Base-by-base conservation (phyloP, 2,329 filamentous ascomycete species). In the Diaporthe caulivora region DNA sequence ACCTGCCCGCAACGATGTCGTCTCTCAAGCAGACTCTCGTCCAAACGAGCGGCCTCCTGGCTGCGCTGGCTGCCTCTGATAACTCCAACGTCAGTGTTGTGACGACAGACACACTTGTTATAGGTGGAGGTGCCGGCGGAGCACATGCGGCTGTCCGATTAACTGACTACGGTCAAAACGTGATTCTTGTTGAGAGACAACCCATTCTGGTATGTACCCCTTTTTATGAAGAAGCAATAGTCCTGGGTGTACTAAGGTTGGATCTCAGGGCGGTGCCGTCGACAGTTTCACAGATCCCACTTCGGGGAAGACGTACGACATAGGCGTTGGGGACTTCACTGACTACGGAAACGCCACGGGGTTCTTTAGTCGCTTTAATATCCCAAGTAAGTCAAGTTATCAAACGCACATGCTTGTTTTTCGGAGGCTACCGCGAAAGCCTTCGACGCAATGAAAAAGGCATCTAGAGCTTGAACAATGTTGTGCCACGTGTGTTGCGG, bases 101-200 rank as follows among this genome's bases (percentile, higher is more conserved):
- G 26, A 58, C 42, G 8, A 70, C 67, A 4, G 67, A 70, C 44
- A 57, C 42, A n/a, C 40, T 69, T 42, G 31, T 72, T 31, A 55
- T 72, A 10, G 71, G 71, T n/a, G 71, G 71, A 24, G 71, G 71
- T 24, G 71, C 71, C 34, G 67, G 62, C 2, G 71, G 71, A 37
- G 64, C 71, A 1, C 71, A 72, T 62, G 62, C 71, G 47, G 71
- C 71, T 6, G 71, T 72, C 3, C 53, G 64, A 24, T 55, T 72
- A 10, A 72, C 62, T 18, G 71, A 72, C 24, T 69, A 53, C 8
- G 71, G 71, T 10, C 53, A 69, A 44, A 34, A 62, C 21, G 64
- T 72, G 10, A 58, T 72, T 24, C 24, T 72, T 2, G 51, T 72
- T 15, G 64, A 72, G 54, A 72, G 53, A 17, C 55, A 72, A n/a